Conservation (phyloP, 345 rosid genomes). For the Durio zibethinus region DNA sequence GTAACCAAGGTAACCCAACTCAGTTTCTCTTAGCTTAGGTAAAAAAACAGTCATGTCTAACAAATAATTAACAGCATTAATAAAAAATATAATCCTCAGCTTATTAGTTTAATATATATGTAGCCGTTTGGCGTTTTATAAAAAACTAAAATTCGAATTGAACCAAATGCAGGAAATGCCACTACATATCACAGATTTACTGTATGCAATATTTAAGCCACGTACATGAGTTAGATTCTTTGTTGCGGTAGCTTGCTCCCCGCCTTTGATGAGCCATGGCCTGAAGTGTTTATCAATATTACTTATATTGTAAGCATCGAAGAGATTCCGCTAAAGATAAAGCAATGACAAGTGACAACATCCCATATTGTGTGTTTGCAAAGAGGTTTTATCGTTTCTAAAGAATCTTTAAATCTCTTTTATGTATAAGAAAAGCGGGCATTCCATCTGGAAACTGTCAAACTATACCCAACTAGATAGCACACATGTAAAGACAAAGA, state of each 20-base stretch:
- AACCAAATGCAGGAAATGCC: background rate
- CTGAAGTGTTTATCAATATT: background rate
- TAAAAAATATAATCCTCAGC: background rate
- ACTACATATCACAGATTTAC: background rate
- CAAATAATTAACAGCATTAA: background rate
- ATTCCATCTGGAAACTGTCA: background rate
- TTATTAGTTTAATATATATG: background rate
- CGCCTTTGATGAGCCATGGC: background rate
- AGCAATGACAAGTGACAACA: background rate
- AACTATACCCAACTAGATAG: background rate
- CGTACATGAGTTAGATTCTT: background rate
- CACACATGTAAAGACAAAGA: background rate
- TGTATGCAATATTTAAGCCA: background rate
- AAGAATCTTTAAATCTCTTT: background rate
- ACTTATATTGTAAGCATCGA: background rate
- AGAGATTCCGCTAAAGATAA: background rate
- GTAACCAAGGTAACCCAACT: background rate
- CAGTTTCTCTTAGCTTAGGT: constrained; percentile 29
- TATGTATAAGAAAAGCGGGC: constrained; percentile 14
- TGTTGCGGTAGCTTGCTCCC: background rate
- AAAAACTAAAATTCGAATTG: background rate
- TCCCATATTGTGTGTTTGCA: background rate
- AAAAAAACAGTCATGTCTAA: background rate
- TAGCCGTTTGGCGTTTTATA: background rate
- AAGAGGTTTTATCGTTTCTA: background rate